Percentiles rank a stretch among this genome's conserved stretches.
phyloP scores from a whole-genome alignment of 2,329 filamentous ascomycete genomes.

The Ophiostoma perfectum region DNA sequence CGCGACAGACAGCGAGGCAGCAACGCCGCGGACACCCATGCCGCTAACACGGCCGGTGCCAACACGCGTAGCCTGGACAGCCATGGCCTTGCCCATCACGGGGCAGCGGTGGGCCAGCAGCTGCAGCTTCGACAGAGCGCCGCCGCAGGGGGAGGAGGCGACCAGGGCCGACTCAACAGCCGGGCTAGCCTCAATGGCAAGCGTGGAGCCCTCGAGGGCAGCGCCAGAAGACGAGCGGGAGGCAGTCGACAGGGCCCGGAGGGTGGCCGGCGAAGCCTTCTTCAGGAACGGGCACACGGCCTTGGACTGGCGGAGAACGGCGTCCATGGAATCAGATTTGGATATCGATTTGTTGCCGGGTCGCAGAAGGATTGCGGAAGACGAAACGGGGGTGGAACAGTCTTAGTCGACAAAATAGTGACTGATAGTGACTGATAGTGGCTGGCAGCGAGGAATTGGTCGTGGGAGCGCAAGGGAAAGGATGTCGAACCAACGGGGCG shows the following conservation, averaged over 20 bases:
- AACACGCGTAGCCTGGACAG: slow-evolving; percentile 66
- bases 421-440: background rate
- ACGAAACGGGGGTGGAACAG: slow-evolving; percentile 5
- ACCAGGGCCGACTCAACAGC: slow-evolving; percentile 12
- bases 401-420: background rate
- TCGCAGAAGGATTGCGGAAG: background rate
- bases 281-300: slow-evolving; percentile 96
- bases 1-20: slow-evolving; percentile 24
- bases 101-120: slow-evolving; percentile 91
- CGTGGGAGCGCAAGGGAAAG: background rate
- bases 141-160: slow-evolving; percentile 63
- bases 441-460: background rate
- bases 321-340: slow-evolving; percentile 62
- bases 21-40: slow-evolving; percentile 23
- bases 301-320: slow-evolving; percentile 89
- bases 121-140: slow-evolving; percentile 95
- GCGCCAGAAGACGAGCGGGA: slow-evolving; percentile 47
- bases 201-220: slow-evolving; percentile 36
- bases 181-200: slow-evolving; percentile 22
- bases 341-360: background rate
- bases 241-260: slow-evolving; percentile 80
- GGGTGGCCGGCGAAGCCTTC: slow-evolving; percentile 83
- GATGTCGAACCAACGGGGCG: background rate
- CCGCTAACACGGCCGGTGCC: slow-evolving; percentile 34
- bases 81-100: slow-evolving; percentile 96